These are phyloP conservation scores for Gossypium rotundifolium DNA, from an alignment of 345 rosid genomes.

Conservation along the genomic window DNA sequence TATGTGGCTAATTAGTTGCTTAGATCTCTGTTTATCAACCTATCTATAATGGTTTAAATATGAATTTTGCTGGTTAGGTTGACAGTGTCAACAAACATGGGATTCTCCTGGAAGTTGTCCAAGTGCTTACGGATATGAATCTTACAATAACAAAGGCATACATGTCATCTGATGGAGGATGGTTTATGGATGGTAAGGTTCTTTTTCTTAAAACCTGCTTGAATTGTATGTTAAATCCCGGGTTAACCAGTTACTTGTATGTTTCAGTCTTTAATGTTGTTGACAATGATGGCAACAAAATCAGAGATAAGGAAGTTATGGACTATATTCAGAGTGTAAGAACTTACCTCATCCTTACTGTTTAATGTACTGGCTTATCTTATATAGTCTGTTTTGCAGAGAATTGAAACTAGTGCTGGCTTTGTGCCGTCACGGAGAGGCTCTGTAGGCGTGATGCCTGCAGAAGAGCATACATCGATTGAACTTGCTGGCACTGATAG, in stretches of 20 bases:
- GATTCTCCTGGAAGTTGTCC: slow-evolving; percentile 80
- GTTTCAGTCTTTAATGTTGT: slow-evolving; percentile 74
- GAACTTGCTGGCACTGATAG: slow-evolving; percentile 83
- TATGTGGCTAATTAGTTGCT: background rate
- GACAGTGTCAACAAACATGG: slow-evolving; percentile 81
- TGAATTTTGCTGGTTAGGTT: slow-evolving; percentile 40
- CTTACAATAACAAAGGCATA: slow-evolving; percentile 81
- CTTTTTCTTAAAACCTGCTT: background rate
- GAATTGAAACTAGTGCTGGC: slow-evolving; percentile 67
- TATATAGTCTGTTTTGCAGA: slow-evolving; percentile 35
- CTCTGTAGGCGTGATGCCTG: slow-evolving; percentile 72
- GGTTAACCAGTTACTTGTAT: slow-evolving; percentile 1
- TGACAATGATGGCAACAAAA: slow-evolving; percentile 58
- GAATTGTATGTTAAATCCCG: background rate
- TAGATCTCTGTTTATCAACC: background rate
- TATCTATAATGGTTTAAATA: background rate
- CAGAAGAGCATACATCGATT: slow-evolving; percentile 71
- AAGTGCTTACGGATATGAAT: slow-evolving; percentile 81
- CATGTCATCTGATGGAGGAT: slow-evolving; percentile 84
- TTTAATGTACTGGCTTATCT: background rate
- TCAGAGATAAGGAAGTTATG: slow-evolving; percentile 51
- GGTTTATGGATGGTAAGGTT: slow-evolving; percentile 86
- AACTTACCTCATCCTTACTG: background rate
- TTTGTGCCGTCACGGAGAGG: slow-evolving; percentile 48
- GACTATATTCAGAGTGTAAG: slow-evolving; percentile 61